Conservation (phyloP, 176 grass and related monocot genomes). For the Pontederia crassipes region DNA sequence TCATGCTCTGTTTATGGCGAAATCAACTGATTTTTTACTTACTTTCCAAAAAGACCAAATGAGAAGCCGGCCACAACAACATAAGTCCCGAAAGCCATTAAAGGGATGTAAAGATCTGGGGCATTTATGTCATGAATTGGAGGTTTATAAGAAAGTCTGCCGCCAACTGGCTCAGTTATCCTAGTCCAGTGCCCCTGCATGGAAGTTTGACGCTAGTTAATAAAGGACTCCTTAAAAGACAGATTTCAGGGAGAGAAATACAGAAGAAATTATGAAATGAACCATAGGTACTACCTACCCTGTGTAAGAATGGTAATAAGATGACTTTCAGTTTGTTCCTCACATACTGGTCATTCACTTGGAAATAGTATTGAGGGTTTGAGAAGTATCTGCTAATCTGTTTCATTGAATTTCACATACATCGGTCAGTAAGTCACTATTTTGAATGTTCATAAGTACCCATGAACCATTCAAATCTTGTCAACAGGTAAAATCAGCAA, state of each 20-base stretch:
- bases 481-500: neutral
- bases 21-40: neutral
- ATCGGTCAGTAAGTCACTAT: neutral
- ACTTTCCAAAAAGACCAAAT: conserved; percentile 15
- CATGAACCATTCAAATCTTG: neutral
- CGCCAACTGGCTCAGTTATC: conserved; percentile 17
- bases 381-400: conserved; percentile 20
- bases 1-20: neutral
- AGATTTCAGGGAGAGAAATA: neutral
- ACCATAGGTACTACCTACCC: neutral
- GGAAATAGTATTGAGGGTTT: conserved; percentile 17
- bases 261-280: neutral
- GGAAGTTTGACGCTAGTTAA: neutral
- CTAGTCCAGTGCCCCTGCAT: conserved; percentile 21
- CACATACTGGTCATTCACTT: conserved; percentile 22
- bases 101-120: conserved; percentile 17
- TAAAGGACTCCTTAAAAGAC: neutral
- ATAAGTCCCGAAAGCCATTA: conserved; percentile 21
- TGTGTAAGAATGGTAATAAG: conserved; percentile 18
- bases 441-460: neutral
- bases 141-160: conserved; percentile 18
- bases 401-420: neutral
- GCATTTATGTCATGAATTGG: conserved; percentile 22
- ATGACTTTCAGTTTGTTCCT: conserved; percentile 21
- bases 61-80: conserved; percentile 12